Evolutionary conservation across 768 basidiomycete genomes (phyloP).

Genomic region (Botryobasidium botryosum): DNA sequence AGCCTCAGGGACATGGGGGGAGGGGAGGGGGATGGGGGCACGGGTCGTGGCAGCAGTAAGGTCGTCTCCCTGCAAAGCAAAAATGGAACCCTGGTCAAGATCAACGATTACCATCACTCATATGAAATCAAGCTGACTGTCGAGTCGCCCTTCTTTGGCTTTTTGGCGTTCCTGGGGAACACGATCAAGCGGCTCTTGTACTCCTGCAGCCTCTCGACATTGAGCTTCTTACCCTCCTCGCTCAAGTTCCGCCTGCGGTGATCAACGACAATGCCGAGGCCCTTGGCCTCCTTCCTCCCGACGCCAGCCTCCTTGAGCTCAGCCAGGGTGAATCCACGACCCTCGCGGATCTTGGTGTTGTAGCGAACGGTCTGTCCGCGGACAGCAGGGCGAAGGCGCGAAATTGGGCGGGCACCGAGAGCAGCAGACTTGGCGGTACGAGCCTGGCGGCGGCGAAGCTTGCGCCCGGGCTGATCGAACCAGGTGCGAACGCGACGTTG

Average conservation of each 20-base stretch:
- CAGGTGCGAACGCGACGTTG: constrained; percentile 90
- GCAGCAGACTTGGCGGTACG: constrained; percentile 81
- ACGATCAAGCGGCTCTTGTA: constrained; percentile 89
- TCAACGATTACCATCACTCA: no score
- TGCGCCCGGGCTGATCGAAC: constrained; percentile 98
- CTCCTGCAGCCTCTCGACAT: constrained; percentile 83
- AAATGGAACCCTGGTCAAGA: constrained; percentile 8
- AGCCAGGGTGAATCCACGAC: constrained; percentile 85
- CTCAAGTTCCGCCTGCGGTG: constrained; percentile 92
- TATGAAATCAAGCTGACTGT: constrained; percentile 36
- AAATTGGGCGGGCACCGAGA: constrained; percentile 82
- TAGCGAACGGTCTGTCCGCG: constrained; percentile 93
- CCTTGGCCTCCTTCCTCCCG: constrained; percentile 80
- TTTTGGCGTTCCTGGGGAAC: constrained; percentile 90
- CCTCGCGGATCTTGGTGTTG: constrained; percentile 94
- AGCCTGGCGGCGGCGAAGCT: constrained; percentile 84
- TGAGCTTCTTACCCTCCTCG: constrained; percentile 91
- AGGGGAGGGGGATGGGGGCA: constrained; percentile 44
- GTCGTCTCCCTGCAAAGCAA: constrained; percentile 49
- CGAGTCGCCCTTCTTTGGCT: constrained; percentile 92
- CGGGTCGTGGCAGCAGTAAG: constrained; percentile 66
- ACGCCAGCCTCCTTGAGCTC: constrained; percentile 96
- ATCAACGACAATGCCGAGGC: constrained; percentile 90
- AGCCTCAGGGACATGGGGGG: constrained; percentile 49
- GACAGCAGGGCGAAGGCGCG: constrained; percentile 90